Conservation (phyloP, 2,329 filamentous ascomycete genomes). For the Colletotrichum noveboracense region DNA sequence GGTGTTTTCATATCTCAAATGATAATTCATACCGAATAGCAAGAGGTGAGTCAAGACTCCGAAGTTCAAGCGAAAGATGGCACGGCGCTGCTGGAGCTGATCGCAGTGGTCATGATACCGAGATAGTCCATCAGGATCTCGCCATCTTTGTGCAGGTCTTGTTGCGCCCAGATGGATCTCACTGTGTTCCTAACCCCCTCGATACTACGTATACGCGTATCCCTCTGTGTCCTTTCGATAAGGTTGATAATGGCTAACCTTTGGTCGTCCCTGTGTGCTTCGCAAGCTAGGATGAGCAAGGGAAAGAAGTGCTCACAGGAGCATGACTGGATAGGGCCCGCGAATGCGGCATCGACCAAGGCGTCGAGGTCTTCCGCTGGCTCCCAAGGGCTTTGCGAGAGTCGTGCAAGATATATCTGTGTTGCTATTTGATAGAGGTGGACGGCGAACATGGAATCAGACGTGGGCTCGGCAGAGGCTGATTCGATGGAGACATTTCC, state of each 20-base stretch:
- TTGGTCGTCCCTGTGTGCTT: conserved; percentile 37
- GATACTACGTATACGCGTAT: conserved; percentile 28
- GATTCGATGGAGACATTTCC: neutral
- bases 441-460: neutral
- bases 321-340: conserved; percentile 24
- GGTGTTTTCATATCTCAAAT: neutral
- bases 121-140: conserved; percentile 35
- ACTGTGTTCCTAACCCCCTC: conserved; percentile 26
- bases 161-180: conserved; percentile 37
- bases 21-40: rapidly evolving
- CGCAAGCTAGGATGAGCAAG: conserved; percentile 37
- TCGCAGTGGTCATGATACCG: conserved; percentile 24
- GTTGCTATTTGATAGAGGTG: neutral
- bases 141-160: conserved; percentile 34
- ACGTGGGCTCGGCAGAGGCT: neutral
- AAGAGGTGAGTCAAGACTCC: rapidly evolving
- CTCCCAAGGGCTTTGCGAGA: conserved; percentile 27
- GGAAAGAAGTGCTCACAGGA: conserved; percentile 38
- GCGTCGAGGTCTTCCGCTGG: conserved; percentile 23
- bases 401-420: neutral
- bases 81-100: neutral
- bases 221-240: conserved; percentile 28
- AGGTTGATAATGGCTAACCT: conserved; percentile 32
- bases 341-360: neutral
- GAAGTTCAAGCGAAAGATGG: neutral